phyloP scores from a whole-genome alignment of 176 grass and related monocot genomes.

The Urochloa ruziziensis region DNA sequence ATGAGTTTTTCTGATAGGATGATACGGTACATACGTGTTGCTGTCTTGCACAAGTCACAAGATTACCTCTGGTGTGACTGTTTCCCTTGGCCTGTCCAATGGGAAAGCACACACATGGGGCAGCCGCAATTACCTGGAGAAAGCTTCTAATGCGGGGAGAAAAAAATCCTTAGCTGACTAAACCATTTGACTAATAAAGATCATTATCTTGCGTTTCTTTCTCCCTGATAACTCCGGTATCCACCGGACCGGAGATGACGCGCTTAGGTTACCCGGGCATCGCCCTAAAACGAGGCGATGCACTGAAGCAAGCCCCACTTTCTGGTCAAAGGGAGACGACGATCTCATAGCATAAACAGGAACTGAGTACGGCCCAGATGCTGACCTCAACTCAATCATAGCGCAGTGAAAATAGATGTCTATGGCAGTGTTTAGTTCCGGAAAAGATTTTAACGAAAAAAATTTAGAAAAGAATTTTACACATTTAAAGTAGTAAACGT shows the following conservation, averaged over 20 bases:
- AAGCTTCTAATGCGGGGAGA: not conserved
- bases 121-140: not conserved
- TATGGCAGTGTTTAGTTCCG: no score
- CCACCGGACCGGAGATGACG: not conserved
- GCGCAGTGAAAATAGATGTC: no score
- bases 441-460: no score
- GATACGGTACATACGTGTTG: not conserved
- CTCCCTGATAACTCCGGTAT: not conserved
- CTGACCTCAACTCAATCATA: not conserved
- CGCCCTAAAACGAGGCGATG: not conserved
- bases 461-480: no score
- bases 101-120: constrained; percentile 16
- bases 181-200: not conserved
- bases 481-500: no score
- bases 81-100: constrained; percentile 34
- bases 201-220: not conserved
- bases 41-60: not conserved
- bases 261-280: not conserved
- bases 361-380: constrained; percentile 14
- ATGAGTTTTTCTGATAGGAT: no score
- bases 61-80: constrained; percentile 10
- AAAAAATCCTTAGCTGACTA: not conserved
- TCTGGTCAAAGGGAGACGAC: not conserved
- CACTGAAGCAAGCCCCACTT: not conserved
- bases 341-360: not conserved